Base-by-base conservation (phyloP, 768 basidiomycete species). In the Suillus americanus region DNA sequence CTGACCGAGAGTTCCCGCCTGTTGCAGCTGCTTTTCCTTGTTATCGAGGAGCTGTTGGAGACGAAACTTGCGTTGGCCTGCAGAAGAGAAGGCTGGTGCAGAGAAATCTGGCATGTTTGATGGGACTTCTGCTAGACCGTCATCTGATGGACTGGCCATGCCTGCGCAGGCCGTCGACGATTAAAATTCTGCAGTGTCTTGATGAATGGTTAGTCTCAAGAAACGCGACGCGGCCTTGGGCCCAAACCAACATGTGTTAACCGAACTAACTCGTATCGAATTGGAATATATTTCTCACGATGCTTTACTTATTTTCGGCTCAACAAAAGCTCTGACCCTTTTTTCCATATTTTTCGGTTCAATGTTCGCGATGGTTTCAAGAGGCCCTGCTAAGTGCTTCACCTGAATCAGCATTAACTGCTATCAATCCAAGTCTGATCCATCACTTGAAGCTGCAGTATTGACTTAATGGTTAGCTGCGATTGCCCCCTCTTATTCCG, bases 11-110 rank as follows among this genome's bases (percentile, higher is more conserved):
- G 89, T 90, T 43, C 93, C 95, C 5, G 94, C 94, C 68, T 94
- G 91, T 67, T 94, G 89, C 40, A 98, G 89, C 76, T 98, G 95
- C 73, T 89, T 88, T 77, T 95, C 92, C 82, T 98, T 98, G 74
- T 81, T 84, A 79, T 94, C 93, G 69, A 99, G 86, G 64, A 97
- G 87, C 65, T 77, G 78, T 64, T 89, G 86, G 14, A 89, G 81
- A 64, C 86, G 83, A 64, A 82, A 81, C 71, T 87, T 88, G 77
- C 88, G 82, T 75, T 89, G 84, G 62, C 82, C 85, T 13, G 86
- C 75, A 14, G 86, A 83, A 48, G 83, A 80, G 63, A 85, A 79
- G 50, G 77, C 61, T 35, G 73, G 72, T 1, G 74, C 66, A 35
- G 79, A 77, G 66, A 82, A 79, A 69, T 83, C 83, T 13, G 82